These are phyloP conservation scores for Flammula alnicola DNA, from an alignment of 1,284 basidiomycete genomes.

Conservation along the genomic window DNA sequence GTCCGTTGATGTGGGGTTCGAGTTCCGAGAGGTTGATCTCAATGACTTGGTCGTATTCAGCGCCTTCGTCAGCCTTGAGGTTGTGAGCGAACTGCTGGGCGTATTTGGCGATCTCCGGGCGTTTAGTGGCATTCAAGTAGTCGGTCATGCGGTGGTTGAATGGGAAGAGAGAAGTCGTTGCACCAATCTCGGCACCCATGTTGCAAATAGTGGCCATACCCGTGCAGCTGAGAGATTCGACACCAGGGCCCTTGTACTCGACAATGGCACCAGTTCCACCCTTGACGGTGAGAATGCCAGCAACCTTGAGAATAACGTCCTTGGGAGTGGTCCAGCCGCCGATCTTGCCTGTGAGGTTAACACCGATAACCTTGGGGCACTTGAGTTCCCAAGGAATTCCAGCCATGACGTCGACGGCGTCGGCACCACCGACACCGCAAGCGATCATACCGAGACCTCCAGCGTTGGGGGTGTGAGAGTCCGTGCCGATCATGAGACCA, in stretches of 20 bases:
- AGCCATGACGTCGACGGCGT: constrained; percentile 99
- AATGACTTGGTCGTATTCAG: constrained; percentile 94
- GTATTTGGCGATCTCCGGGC: constrained; percentile 87
- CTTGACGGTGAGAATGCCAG: constrained; percentile 97
- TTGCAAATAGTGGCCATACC: constrained; percentile 99
- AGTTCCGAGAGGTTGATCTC: constrained; percentile 96
- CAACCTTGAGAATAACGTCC: constrained; percentile 97
- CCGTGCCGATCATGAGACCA: constrained; percentile 99
- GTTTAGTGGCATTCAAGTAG: constrained; percentile 95
- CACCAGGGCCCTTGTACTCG: constrained; percentile 93
- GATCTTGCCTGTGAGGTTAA: constrained; percentile 95
- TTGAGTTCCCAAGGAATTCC: constrained; percentile 98
- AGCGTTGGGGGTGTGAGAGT: constrained; percentile 99
- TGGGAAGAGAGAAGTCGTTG: constrained; percentile 98
- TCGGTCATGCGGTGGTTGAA: constrained; percentile 95
- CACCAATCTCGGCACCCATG: constrained; percentile 99
- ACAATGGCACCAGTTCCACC: constrained; percentile 97
- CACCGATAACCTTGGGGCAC: constrained; percentile 98
- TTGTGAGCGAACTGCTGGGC: constrained; percentile 92
- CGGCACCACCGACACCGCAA: constrained; percentile 98
- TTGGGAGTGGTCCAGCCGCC: constrained; percentile 98
- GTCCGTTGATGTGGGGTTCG: constrained; percentile 99
- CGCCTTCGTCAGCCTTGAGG: constrained; percentile 86
- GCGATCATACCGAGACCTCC: constrained; percentile 99
- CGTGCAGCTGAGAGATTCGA: constrained; percentile 95